A percentile compares a stretch with the other conserved stretches of the same genome.
Evolutionary conservation across 2,329 filamentous ascomycete species (phyloP).

Genomic region (Chaetomium strumarium): DNA sequence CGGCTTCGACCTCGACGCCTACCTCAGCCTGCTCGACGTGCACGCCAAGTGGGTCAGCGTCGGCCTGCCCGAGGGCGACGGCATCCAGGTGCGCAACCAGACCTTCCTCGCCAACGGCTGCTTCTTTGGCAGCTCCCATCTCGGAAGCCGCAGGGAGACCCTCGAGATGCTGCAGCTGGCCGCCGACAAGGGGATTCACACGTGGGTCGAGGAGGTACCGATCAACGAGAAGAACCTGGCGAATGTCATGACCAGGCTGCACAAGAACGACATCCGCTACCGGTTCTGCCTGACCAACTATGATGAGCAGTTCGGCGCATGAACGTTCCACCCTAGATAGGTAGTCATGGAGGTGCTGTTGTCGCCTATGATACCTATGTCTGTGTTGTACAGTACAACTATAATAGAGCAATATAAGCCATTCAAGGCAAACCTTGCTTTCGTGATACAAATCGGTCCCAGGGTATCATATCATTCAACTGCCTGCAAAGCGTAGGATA

Average conservation of each 20-base stretch:
- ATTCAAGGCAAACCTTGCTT: no score
- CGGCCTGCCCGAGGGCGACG: slow-evolving; percentile 70
- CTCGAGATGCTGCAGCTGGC: slow-evolving; percentile 67
- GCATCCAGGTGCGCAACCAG: slow-evolving; percentile 66
- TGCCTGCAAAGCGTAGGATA: not conserved
- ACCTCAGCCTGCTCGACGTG: slow-evolving; percentile 74
- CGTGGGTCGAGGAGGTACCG: slow-evolving; percentile 67
- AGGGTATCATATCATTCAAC: slow-evolving; percentile 6
- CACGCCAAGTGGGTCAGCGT: slow-evolving; percentile 77
- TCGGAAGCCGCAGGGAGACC: slow-evolving; percentile 65
- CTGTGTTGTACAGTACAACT: not conserved
- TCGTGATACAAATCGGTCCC: not conserved
- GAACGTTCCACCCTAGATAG: slow-evolving; percentile 1
- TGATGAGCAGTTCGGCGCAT: slow-evolving; percentile 59
- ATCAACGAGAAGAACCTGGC: slow-evolving; percentile 67
- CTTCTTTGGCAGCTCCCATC: slow-evolving; percentile 64
- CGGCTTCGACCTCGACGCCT: slow-evolving; percentile 62
- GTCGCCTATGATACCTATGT: not conserved
- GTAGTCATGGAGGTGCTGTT: not conserved
- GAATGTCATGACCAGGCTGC: slow-evolving; percentile 61
- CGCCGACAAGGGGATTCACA: slow-evolving; percentile 61
- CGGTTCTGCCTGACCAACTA: slow-evolving; percentile 69
- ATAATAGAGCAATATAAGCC: no score
- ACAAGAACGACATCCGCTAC: slow-evolving; percentile 66
- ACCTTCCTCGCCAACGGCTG: slow-evolving; percentile 69